Conservation (phyloP, 169 alveolate genomes). For the Cryptosporidium xiaoi region DNA sequence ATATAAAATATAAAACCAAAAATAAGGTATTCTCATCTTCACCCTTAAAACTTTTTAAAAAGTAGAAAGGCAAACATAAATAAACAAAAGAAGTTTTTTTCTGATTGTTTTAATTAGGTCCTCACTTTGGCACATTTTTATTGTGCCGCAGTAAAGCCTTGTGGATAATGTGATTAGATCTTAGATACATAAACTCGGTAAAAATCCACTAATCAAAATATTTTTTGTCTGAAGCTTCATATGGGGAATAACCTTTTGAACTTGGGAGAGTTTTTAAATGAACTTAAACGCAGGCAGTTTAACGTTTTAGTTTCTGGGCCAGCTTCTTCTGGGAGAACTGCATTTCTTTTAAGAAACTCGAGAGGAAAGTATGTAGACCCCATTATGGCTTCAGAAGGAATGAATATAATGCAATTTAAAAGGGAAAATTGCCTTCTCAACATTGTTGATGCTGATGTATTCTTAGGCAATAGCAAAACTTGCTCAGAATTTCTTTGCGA, state of each 20-base stretch:
- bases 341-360: conserved; percentile 32
- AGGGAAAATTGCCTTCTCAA: conserved; percentile 22
- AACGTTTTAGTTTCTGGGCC: conserved; percentile 60
- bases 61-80: neutral
- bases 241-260: neutral
- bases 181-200: conserved; percentile 37
- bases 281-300: conserved; percentile 21
- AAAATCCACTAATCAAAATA: conserved; percentile 39
- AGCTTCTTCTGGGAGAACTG: conserved; percentile 64
- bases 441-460: conserved; percentile 1
- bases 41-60: conserved; percentile 37
- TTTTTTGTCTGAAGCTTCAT: neutral
- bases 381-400: neutral
- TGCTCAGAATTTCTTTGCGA: neutral
- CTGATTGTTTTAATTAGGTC: too few species aligned
- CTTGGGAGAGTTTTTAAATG: conserved; percentile 5
- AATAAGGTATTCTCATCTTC: conserved; percentile 9
- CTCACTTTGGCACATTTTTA: too few species aligned
- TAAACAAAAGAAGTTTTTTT: neutral
- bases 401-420: neutral
- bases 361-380: conserved; percentile 70
- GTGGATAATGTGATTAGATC: neutral
- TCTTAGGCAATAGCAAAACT: neutral
- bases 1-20: too few species aligned
- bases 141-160: conserved; percentile 2